Percentiles rank a stretch among this genome's conserved stretches.
phyloP scores from a whole-genome alignment of 179 eudicot genomes.

The Nepenthes alata region DNA sequence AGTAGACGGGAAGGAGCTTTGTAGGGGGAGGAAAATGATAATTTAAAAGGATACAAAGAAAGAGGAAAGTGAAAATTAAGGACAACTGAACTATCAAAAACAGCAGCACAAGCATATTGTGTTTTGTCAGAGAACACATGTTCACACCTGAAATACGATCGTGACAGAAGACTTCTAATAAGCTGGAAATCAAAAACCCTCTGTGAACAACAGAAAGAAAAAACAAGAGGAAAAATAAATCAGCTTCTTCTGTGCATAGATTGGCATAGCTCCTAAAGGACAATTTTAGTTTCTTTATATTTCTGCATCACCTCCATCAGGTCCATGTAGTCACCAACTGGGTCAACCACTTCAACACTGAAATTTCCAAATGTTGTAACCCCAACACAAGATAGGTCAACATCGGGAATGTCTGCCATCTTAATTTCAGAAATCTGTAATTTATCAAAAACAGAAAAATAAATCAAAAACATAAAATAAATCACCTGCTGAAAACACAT shows the following conservation, averaged over 20 bases:
- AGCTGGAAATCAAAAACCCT: slow-evolving; percentile 88
- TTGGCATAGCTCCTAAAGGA: background rate
- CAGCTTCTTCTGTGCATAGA: background rate
- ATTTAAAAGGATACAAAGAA: too few relatives aligned
- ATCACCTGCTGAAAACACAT: background rate
- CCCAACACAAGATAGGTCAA: slow-evolving; percentile 70
- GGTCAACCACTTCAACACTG: slow-evolving; percentile 85
- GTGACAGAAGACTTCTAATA: slow-evolving; percentile 61
- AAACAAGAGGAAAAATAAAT: slow-evolving; percentile 1
- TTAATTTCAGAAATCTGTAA: slow-evolving; percentile 92
- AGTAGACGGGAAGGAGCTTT: too few relatives aligned
- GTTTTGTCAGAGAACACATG: background rate
- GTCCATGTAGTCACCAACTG: slow-evolving; percentile 87
- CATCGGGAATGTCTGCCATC: slow-evolving; percentile 83
- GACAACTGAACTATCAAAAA: too few relatives aligned
- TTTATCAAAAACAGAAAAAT: slow-evolving; percentile 10
- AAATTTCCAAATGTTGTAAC: slow-evolving; percentile 61
- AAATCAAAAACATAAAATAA: background rate
- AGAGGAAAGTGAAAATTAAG: too few relatives aligned
- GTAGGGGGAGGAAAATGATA: too few relatives aligned
- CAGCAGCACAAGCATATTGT: too few relatives aligned
- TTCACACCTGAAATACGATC: slow-evolving; percentile 73
- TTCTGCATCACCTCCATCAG: slow-evolving; percentile 63
- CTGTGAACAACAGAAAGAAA: slow-evolving; percentile 29
- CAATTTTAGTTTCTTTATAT: background rate